Evolutionary conservation across 805 yeast genomes (phyloP), one percentile per base, ranked within the genome.

Genomic region (Tetrapisispora phaffii): DNA sequence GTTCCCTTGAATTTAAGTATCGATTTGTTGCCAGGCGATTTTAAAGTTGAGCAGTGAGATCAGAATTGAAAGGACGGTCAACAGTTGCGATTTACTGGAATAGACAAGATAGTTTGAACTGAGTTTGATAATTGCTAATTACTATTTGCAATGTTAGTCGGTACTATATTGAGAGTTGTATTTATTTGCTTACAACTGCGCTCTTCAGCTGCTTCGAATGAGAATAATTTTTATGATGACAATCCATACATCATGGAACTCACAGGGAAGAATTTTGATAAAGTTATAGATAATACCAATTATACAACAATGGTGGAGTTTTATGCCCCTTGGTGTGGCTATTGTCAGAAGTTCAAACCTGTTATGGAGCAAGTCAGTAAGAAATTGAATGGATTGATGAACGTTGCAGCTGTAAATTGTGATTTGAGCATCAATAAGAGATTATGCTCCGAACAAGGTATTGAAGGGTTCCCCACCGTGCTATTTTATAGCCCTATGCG

Each of bases 271-370:
- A 80, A 70, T 44, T 88, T 88, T 58, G 78, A 81, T 49, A 74
- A 75, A 45, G 82, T 80, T 41, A 77, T 89, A 3, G 70, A 78
- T 36, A 63, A 70, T 20, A 72, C 94, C 2, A 87, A 87, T 59
- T 83, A 86, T 55, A 83, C 95, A 1, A 66, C 95, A 1, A 66
- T 88, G 17, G 88, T 87, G 20, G 88, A 88, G 67, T 89, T 89
- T 64, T 89, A 83, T 63, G 97, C 97, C 4, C 96, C 97, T 33
- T 89, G 97, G 97, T 90, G 98, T 69, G 96, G 97, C 5, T 87
- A 90, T 64, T 90, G 98, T 66, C 74, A 80, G 55, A 74, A 78
- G 46, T 68, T 90, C 42, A 76, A 79, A 47, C 80, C 83, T 3
- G 77, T 77, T 1, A 82, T 72, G 62, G 68, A 70, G 41, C 80